Evolutionary conservation across 108 stramenopile genomes (phyloP).

Genomic region (Nitzschia sp.): DNA sequence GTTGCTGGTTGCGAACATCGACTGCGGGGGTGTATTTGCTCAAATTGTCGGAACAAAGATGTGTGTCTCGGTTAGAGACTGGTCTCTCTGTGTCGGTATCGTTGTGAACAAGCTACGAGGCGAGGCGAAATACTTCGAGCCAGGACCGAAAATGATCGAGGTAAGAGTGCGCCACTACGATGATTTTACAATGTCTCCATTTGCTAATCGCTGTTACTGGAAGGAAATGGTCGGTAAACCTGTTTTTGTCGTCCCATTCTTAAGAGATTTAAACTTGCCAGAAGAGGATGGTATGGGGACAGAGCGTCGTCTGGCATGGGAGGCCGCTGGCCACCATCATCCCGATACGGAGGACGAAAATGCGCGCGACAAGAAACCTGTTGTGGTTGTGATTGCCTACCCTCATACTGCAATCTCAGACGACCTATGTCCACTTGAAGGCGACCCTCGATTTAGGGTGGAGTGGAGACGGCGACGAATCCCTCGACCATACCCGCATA

Average conservation of each 20-base stretch:
- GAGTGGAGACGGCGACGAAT: conserved; percentile 34
- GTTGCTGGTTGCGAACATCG: conserved; percentile 48
- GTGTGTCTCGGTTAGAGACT: conserved; percentile 42
- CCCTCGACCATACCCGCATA: conserved; percentile 36
- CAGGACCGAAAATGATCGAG: conserved; percentile 34
- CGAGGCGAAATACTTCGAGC: conserved; percentile 29
- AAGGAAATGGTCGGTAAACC: conserved; percentile 47
- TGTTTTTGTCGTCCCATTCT: conserved; percentile 36
- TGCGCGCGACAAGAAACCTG: conserved; percentile 19
- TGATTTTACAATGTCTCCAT: no score
- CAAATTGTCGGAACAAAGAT: conserved; percentile 47
- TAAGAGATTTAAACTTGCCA: conserved; percentile 21
- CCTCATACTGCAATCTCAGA: conserved; percentile 40
- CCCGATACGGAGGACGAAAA: background rate
- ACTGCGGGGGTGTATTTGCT: conserved; percentile 48
- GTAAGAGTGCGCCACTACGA: conserved; percentile 9
- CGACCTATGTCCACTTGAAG: conserved; percentile 37
- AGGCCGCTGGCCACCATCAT: background rate
- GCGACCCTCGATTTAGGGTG: conserved; percentile 27
- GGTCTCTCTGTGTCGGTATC: conserved; percentile 39
- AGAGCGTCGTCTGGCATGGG: conserved; percentile 31
- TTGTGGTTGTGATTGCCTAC: conserved; percentile 40
- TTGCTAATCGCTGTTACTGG: background rate
- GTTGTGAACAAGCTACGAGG: conserved; percentile 44
- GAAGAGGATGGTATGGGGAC: conserved; percentile 37